Evolutionary conservation across 2,329 filamentous ascomycete species (phyloP).

Genomic region (Fusarium praegraminearum): DNA sequence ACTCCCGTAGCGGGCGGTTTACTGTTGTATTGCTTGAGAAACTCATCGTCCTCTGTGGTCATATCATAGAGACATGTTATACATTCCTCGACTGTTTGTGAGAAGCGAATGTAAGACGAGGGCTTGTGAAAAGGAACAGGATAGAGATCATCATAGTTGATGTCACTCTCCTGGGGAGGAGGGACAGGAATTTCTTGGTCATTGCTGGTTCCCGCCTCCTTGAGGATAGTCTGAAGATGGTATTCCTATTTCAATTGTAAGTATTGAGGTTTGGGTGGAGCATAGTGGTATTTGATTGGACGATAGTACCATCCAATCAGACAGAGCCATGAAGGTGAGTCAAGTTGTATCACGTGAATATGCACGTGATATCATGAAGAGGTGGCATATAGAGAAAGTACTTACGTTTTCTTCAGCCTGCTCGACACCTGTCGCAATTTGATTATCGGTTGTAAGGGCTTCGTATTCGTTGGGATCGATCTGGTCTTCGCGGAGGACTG

Average conservation of each 20-base stretch:
- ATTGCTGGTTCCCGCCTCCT: constrained; percentile 66
- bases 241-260: constrained; percentile 76
- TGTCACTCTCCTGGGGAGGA: constrained; percentile 70
- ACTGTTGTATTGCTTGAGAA: constrained; percentile 85
- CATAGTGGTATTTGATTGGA: constrained; percentile 10
- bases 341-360: constrained; percentile 57
- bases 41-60: constrained; percentile 88
- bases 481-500: constrained; percentile 89
- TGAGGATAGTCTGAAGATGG: constrained; percentile 87
- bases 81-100: constrained; percentile 96
- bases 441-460: constrained; percentile 81
- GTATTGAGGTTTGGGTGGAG: constrained; percentile 32
- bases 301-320: constrained; percentile 31
- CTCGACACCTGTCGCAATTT: constrained; percentile 97
- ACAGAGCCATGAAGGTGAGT: neutral
- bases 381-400: constrained; percentile 54
- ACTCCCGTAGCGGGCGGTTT: constrained; percentile 73
- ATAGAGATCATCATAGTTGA: constrained; percentile 93
- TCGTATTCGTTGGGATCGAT: constrained; percentile 90
- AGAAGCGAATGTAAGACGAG: constrained; percentile 95
- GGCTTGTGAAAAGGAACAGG: constrained; percentile 83
- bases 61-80: constrained; percentile 93
- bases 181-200: constrained; percentile 75
- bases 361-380: constrained; percentile 62
- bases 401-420: constrained; percentile 97